Base-by-base conservation (phyloP, 2,329 filamentous ascomycete genomes). In the Diaporthe capsici region DNA sequence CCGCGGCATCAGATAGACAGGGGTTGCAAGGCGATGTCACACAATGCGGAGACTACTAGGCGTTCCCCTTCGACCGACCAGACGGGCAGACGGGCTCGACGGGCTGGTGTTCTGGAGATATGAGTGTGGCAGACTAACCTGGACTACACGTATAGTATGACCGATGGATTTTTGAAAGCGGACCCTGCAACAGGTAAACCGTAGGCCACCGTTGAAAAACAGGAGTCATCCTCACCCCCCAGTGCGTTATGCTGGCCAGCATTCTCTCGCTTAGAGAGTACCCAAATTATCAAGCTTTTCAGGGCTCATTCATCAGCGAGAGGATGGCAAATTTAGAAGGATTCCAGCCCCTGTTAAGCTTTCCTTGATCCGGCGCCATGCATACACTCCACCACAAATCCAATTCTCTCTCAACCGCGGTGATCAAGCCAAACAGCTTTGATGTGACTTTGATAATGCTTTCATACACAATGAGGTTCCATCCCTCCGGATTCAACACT, bases 1-100 rank as follows among this genome's bases (percentile, higher is more conserved):
- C 49, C 65, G 49, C 37, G 65, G 65, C 65, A 70, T 70, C 34
- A 55, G 37, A 55, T 55, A 39, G 15, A 70, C 65, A 70, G 65
- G 65, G 65, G 65, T 25, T 8, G 8, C 12, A 20, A 15, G n/a
- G 22, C 65, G 65, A 70, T 70, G 49, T 70, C 12, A 70, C 65
- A 15, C 65, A 31, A 37, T 39, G 9, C 65, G 65, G 65, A 55
- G 65, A 5, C 65, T 20, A 53, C 34, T 28, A 39, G 9, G 9
- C 4, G n/a, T 22, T 42, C 44, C 65, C 34, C 47, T 53, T 39
- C 47, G 39, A 63, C 37, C 39, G 60, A 25, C 20, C 13, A 42
- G 25, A 51, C 25, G 9, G 42, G 44, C 15, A 42, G 25, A 51
- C 25, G 9, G 42, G 44, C 15, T 6, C 8, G 12, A 49, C 25